phyloP scores from a whole-genome alignment of 768 basidiomycete species.

The Dioszegia aurantiaca region DNA sequence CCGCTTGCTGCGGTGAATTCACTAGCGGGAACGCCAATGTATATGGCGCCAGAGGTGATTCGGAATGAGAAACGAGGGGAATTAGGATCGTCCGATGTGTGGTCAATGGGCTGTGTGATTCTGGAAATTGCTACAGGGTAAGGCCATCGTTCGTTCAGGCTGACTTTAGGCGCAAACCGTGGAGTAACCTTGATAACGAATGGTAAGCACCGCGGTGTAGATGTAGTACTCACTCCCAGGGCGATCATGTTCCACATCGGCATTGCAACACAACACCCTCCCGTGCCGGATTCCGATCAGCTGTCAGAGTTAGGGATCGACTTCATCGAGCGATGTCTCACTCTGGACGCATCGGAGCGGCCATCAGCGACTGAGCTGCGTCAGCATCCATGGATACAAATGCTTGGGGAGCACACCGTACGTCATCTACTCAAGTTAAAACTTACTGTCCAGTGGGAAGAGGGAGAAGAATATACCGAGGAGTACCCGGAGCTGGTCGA shows the following conservation, averaged over 20 bases:
- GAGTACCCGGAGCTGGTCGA: too few species aligned
- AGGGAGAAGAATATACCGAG: too few species aligned
- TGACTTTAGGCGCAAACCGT: conserved; percentile 68
- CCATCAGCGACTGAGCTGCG: conserved; percentile 82
- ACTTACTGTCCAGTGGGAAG: too few species aligned
- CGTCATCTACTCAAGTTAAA: conserved; percentile 1
- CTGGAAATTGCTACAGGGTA: conserved; percentile 88
- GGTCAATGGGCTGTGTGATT: conserved; percentile 97
- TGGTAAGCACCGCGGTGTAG: conserved; percentile 64
- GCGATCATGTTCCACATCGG: conserved; percentile 99
- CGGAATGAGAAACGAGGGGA: conserved; percentile 84
- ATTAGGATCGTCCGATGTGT: conserved; percentile 96
- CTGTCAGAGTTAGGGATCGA: conserved; percentile 83
- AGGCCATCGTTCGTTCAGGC: background rate
- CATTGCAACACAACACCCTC: conserved; percentile 92
- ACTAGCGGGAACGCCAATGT: conserved; percentile 97
- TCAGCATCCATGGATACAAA: conserved; percentile 69
- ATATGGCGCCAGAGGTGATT: conserved; percentile 99
- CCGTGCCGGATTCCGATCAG: conserved; percentile 85
- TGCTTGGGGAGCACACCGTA: conserved; percentile 32
- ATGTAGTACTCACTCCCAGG: conserved; percentile 57
- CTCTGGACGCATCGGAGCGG: conserved; percentile 75
- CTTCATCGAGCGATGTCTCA: conserved; percentile 89
- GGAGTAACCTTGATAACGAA: conserved; percentile 98
- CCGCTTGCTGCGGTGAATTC: conserved; percentile 60